Conservation (phyloP, 2,329 filamentous ascomycete species). For the Monosporascus sp. region DNA sequence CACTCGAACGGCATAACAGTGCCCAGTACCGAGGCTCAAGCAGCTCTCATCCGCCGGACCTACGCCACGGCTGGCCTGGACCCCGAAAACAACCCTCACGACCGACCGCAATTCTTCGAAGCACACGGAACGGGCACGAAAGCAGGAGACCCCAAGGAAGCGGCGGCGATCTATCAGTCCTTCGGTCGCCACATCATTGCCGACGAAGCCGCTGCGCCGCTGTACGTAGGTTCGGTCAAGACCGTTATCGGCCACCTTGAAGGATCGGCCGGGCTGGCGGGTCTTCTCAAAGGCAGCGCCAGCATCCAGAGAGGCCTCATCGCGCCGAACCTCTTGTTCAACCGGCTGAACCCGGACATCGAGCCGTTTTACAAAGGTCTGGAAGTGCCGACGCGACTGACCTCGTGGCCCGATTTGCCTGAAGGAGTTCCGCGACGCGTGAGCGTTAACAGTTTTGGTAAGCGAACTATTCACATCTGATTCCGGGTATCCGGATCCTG, state of each 20-base stretch:
- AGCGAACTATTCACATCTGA: too few relatives aligned
- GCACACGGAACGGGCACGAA: constrained; percentile 24
- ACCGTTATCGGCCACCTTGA: neutral
- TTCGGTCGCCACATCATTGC: constrained; percentile 10
- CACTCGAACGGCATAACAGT: constrained; percentile 8
- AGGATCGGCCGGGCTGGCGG: too few relatives aligned
- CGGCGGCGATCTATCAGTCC: constrained; percentile 13
- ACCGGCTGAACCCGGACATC: too few relatives aligned
- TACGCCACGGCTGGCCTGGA: constrained; percentile 9
- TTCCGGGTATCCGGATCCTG: too few relatives aligned
- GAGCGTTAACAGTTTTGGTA: constrained; percentile 13
- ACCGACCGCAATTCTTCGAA: constrained; percentile 24
- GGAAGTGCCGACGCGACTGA: constrained; percentile 5
- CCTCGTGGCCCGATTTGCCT: constrained; percentile 12
- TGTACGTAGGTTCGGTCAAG: neutral
- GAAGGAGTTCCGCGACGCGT: neutral
- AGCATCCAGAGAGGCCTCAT: too few relatives aligned
- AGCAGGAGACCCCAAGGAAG: constrained; percentile 21
- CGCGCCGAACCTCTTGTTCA: too few relatives aligned
- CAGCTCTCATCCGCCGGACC: constrained; percentile 3
- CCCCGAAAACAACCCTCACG: neutral
- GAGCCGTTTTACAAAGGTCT: constrained; percentile 16
- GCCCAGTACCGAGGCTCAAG: constrained; percentile 4
- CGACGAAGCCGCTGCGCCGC: too few relatives aligned
- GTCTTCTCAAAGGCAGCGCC: too few relatives aligned